Base-by-base conservation (phyloP, 306 rosid species). In the Citrullus colocynthis region DNA sequence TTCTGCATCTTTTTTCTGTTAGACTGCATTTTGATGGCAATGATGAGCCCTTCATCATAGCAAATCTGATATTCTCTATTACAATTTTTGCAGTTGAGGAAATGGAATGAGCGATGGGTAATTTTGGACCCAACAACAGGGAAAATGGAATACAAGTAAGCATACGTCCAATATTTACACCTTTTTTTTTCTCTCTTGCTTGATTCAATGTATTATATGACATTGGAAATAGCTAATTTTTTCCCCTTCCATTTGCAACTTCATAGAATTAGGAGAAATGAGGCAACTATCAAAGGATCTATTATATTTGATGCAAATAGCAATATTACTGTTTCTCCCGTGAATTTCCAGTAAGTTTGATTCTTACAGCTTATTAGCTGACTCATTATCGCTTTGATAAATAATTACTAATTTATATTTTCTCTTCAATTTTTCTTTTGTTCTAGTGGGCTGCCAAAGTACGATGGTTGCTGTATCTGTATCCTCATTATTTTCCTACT, bases 91-190 rank as follows among this genome's bases (percentile, higher is more conserved):
- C 88, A 96, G 99, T 87, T 92, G 78, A 84, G 94, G 77, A 96
- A 96, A 85, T 96, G 98, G 98, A 96, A 96, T 54, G 97, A 96
- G 87, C 93, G 99, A 63, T 96, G 98, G 99, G 89, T 91, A 74
- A 88, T 86, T 59, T 87, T 96, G 86, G 99, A 96, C 82, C 96
- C 98, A 28, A 87, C 99, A 0, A 91, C 98, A 2, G 98, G 99
- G 71, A 90, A 84, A 89, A 96, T 96, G 99, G 99, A 96, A 76
- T 96, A 96, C 91, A 96, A 96, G 99, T 96, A 86, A 63, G 89
- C 80, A 44, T 67, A 76, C 87, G 74, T n/a, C 37, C 66, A 75
- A 79, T 56, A 39, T 21, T 7, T 74, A 49, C 15, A 30, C 16
- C 2, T 17, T 9, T 12, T 61, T 24, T 67, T 54, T 61, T 57